Evolutionary conservation across 2,329 filamentous ascomycete genomes (phyloP).

Genomic region (Bipolaris victoriae): DNA sequence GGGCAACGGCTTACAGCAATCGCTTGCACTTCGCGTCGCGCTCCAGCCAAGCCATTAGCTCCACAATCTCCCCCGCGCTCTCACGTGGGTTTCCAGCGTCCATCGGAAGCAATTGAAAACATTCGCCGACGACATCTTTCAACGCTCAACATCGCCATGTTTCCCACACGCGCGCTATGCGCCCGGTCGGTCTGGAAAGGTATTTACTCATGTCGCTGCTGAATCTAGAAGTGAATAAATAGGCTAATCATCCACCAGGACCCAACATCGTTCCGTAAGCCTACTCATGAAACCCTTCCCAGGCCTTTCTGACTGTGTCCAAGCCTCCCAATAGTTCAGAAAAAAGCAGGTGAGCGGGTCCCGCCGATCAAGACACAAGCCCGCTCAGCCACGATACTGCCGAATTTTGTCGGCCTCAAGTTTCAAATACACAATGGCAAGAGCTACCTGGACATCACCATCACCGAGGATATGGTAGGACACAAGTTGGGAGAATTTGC

Average conservation of each 20-base stretch:
- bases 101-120: conserved; percentile 24
- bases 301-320: conserved; percentile 31
- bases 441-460: conserved; percentile 77
- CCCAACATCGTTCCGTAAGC: conserved; percentile 74
- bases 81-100: conserved; percentile 35
- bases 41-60: conserved; percentile 34
- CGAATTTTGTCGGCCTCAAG: conserved; percentile 86
- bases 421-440: conserved; percentile 95
- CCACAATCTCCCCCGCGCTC: conserved; percentile 20
- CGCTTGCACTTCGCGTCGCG: conserved; percentile 32
- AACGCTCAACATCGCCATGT: conserved; percentile 59
- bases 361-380: conserved; percentile 85
- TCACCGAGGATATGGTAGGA: conserved; percentile 96
- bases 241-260: conserved; percentile 53
- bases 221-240: conserved; percentile 59
- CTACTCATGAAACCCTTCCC: conserved; percentile 4
- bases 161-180: conserved; percentile 65
- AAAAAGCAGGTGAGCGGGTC: conserved; percentile 66
- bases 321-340: conserved; percentile 68
- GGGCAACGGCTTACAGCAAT: conserved; percentile 2
- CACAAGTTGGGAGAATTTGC: conserved; percentile 94
- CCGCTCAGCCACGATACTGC: conserved; percentile 85
- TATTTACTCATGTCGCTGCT: conserved; percentile 45
- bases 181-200: conserved; percentile 90
- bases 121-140: conserved; percentile 38